Conservation (phyloP, 73 alveolate species). For the Paramecium sonneborni region DNA sequence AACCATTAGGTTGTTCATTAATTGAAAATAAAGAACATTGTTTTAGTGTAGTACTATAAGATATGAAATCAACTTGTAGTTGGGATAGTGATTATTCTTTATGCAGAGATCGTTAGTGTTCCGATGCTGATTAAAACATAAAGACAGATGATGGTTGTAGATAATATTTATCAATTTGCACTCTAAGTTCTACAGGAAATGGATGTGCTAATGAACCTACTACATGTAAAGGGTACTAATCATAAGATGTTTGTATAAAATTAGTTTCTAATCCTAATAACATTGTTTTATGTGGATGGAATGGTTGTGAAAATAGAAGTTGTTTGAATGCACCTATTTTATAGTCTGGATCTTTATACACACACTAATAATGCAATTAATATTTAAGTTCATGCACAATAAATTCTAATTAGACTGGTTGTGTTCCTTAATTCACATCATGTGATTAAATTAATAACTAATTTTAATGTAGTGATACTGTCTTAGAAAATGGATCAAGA, state of each 20-base stretch:
- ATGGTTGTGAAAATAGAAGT: slow-evolving; percentile 26
- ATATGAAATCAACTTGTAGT: background rate
- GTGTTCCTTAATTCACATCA: background rate
- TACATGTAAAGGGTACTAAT: background rate
- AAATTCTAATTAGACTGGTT: background rate
- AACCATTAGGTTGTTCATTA: background rate
- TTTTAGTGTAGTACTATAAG: background rate
- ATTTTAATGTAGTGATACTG: background rate
- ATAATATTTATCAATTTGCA: background rate
- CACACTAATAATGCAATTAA: background rate
- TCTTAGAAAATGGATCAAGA: background rate
- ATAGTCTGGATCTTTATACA: background rate
- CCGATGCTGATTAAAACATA: background rate
- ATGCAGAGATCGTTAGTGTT: background rate
- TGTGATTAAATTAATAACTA: background rate
- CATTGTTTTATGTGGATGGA: slow-evolving; percentile 10
- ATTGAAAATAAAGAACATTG: background rate
- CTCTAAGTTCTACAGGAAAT: background rate
- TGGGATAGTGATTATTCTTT: background rate
- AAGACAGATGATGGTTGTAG: background rate
- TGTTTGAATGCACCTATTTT: background rate
- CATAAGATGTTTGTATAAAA: background rate
- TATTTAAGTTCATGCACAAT: background rate
- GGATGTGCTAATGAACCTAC: background rate
- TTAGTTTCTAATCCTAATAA: background rate